Evolutionary conservation across 176 grass and related monocot species (phyloP).

Genomic region (Panicum miliaceum): DNA sequence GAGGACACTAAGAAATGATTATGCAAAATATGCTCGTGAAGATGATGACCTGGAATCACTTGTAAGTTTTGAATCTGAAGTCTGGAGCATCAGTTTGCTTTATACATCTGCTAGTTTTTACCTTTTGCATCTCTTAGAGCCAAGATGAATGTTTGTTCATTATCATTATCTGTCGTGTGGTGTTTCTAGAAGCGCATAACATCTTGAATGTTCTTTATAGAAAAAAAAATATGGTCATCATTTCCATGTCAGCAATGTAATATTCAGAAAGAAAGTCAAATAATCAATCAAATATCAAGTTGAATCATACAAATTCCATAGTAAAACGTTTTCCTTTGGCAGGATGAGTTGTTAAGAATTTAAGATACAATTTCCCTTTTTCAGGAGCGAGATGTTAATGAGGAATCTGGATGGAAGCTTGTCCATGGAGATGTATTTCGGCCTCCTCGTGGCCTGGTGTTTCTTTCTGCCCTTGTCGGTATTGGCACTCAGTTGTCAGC

Average conservation of each 20-base stretch:
- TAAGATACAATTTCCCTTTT: conserved; percentile 13
- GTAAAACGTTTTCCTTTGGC: background rate
- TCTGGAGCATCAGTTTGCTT: conserved; percentile 17
- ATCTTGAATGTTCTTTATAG: background rate
- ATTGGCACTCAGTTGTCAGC: conserved; percentile 81
- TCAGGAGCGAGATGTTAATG: conserved; percentile 97
- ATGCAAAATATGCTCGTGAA: conserved; percentile 99
- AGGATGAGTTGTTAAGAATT: background rate
- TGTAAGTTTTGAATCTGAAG: conserved; percentile 48
- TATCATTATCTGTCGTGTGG: background rate
- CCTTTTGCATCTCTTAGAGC: background rate
- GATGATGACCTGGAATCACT: conserved; percentile 95
- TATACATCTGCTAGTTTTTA: conserved; percentile 29
- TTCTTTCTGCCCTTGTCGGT: conserved; percentile 92
- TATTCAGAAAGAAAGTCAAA: conserved; percentile 24
- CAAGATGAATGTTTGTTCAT: conserved; percentile 12
- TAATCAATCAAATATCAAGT: background rate
- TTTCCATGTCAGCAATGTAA: conserved; percentile 16
- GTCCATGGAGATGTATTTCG: conserved; percentile 99
- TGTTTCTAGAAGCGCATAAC: conserved; percentile 8
- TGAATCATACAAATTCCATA: background rate
- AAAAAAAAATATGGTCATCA: background rate
- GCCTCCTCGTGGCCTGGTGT: conserved; percentile 56
- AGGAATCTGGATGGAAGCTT: conserved; percentile 99
- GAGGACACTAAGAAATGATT: conserved; percentile 99